Evolutionary conservation across 2,329 filamentous ascomycete genomes (phyloP), one percentile per base, ranked within the genome.

Genomic region (Paraconiothyrium brasiliense): DNA sequence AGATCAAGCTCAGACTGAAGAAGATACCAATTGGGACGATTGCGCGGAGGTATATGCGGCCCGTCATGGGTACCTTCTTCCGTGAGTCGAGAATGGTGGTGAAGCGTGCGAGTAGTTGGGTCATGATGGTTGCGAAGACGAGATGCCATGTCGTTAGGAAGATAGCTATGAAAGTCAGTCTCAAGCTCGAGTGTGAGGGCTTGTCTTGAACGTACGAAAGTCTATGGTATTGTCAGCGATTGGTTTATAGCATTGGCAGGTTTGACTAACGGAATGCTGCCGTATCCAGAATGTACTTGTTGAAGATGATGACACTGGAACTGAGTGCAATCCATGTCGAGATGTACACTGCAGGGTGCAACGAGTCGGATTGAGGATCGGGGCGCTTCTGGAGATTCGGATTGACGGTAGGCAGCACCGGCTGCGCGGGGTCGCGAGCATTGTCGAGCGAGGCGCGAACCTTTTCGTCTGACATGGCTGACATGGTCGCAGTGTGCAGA

Each of bases 61-160:
- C 92, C 32, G 92, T 98, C 94, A 99, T 98, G 84, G 97, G 97
- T 63, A 98, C 93, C 47, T 90, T 92, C 84, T 97, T 97, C 74
- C 95, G 90, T 70, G 93, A 94, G 83, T 99, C 95, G 67, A 99
- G 91, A 57, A 97, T 84, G 43, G 85, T 90, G 46, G 94, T 98
- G 77, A 92, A 96, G 74, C 92, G 91, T 54, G 95, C 93, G 78
- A 99, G 88, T 70, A 97, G 76, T 82, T 98, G 95, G 68, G 95
- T 99, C 86, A 97, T 94, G 77, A 97, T 78, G 39, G 94, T 97
- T 67, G 95, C 93, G 76, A 98, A 98, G 32, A 89, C 84, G 81
- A 98, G 84, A 84, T 99, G 95, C 90, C 94, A 99, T 85, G 94
- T 96, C 64, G 78, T 80, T 67, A 99, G 87, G 75, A 97, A 89